These are phyloP conservation scores for Vitis hybrid DNA, from an alignment of 177 flowering plant genomes.

Conservation along the genomic window DNA sequence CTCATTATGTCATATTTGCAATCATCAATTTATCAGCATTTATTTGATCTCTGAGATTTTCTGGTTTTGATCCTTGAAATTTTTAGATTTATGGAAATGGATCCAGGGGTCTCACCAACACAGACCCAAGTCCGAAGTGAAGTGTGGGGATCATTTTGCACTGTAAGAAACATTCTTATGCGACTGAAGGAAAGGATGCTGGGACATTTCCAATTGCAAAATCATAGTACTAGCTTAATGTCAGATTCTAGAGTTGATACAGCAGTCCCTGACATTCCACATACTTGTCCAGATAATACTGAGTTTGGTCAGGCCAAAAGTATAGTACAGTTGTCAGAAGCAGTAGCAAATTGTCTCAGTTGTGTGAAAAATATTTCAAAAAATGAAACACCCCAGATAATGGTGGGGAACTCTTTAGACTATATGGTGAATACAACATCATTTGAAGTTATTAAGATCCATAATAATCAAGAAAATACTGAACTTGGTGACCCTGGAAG, in stretches of 20 bases:
- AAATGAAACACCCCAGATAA: not conserved
- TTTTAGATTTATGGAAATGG: slow-evolving; percentile 15
- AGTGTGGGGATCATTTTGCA: slow-evolving; percentile 21
- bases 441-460: not conserved
- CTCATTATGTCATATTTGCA: too few relatives aligned
- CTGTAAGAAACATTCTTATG: slow-evolving; percentile 20
- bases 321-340: slow-evolving; percentile 11
- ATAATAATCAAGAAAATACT: not conserved
- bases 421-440: not conserved
- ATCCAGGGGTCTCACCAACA: slow-evolving; percentile 19
- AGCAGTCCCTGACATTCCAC: slow-evolving; percentile 4
- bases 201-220: slow-evolving; percentile 10
- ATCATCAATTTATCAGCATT: too few relatives aligned
- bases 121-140: slow-evolving; percentile 5
- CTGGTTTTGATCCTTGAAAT: slow-evolving; percentile 5
- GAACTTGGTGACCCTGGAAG: not conserved
- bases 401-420: not conserved
- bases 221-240: slow-evolving; percentile 8
- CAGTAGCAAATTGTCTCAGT: not conserved
- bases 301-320: slow-evolving; percentile 6
- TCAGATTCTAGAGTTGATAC: slow-evolving; percentile 7
- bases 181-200: slow-evolving; percentile 19
- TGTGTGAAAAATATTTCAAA: slow-evolving; percentile 4
- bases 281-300: slow-evolving; percentile 3
- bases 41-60: not conserved